phyloP scores from a whole-genome alignment of 1,284 basidiomycete species.

The Cerioporus squamosus region DNA sequence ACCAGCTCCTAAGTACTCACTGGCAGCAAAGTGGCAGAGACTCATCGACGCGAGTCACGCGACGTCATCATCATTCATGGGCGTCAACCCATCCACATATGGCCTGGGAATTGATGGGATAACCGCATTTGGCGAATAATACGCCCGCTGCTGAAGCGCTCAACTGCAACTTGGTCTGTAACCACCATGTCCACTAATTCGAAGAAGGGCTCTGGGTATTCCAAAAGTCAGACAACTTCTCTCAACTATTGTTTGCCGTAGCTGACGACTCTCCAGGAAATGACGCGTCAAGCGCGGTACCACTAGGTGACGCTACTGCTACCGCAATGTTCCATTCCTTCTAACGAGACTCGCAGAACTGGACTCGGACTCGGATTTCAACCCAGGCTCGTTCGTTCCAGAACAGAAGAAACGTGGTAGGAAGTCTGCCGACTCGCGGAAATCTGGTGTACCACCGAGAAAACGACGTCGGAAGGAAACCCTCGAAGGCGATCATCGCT shows the following conservation, averaged over 20 bases:
- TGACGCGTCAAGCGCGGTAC: conserved; percentile 1
- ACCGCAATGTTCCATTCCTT: not conserved
- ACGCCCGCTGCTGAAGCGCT: too few relatives aligned
- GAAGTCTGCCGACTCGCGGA: not conserved
- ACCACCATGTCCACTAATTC: conserved; percentile 12
- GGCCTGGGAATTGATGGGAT: too few relatives aligned
- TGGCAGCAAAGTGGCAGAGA: too few relatives aligned
- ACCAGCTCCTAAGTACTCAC: too few relatives aligned
- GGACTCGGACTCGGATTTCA: conserved; percentile 31
- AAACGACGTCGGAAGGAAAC: conserved; percentile 15
- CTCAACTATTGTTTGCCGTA: not conserved
- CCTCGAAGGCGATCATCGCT: not conserved
- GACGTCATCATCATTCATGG: too few relatives aligned
- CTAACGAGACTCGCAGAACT: conserved; percentile 15
- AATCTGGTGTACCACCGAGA: not conserved
- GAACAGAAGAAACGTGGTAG: conserved; percentile 17
- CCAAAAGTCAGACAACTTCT: conserved; percentile 1
- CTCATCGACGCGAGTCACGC: too few relatives aligned
- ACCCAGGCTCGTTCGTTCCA: conserved; percentile 21
- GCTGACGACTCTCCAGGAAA: conserved; percentile 1
- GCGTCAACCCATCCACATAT: too few relatives aligned
- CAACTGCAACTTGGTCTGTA: conserved; percentile 5
- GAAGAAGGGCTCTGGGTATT: conserved; percentile 9
- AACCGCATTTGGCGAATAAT: too few relatives aligned
- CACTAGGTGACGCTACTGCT: conserved; percentile 3